Evolutionary conservation across 108 stramenopile genomes (phyloP), one percentile per base, ranked within the genome.

Genomic region (Stephanodiscus minutulus): DNA sequence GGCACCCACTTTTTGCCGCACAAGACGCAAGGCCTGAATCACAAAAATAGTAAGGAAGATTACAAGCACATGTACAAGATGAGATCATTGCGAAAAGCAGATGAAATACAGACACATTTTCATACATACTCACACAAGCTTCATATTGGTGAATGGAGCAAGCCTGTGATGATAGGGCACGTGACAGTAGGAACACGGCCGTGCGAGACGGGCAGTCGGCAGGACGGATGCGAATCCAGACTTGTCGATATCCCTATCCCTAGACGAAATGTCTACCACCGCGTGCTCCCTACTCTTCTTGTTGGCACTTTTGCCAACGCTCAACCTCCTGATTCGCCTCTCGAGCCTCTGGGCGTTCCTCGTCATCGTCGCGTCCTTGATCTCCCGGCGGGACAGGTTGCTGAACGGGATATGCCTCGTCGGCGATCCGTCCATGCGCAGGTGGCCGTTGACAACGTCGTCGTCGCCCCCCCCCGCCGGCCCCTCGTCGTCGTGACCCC

Each of bases 1-100:
- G 93, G 92, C 18, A 99, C 98, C 98, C 97, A 99, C 65, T 97
- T 97, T 64, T 96, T 91, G 0, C 96, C 90, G 66, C 98, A 99
- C 33, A 90, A 55, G 13, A 91, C 60, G 65, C 97, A 98, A 13
- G 96, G 98, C 25, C 55, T 56, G 6, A 31, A 29, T 17, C 55
- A 5, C 29, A 56, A 29, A 7, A 12, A 29, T 9, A 56, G 17
- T 9, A 29, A n/a, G 29, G 29, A 56, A 29, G 27, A 25, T 53
- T 0, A 25, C 25, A 4, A 7, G 55, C n/a, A 13, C 8, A 29
- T 1, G 29, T 28, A 11, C 22, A 53, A 17, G 11, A 12, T 44
- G 13, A 44, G 43, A 15, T 17, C 13, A 33, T 15, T 11, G 55
- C 12, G 31, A 56, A 52, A 28, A 28, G 29, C 29, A 15, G 25